Conservation (phyloP, 164 flowering plant genomes). For the Cinnamomum chago region DNA sequence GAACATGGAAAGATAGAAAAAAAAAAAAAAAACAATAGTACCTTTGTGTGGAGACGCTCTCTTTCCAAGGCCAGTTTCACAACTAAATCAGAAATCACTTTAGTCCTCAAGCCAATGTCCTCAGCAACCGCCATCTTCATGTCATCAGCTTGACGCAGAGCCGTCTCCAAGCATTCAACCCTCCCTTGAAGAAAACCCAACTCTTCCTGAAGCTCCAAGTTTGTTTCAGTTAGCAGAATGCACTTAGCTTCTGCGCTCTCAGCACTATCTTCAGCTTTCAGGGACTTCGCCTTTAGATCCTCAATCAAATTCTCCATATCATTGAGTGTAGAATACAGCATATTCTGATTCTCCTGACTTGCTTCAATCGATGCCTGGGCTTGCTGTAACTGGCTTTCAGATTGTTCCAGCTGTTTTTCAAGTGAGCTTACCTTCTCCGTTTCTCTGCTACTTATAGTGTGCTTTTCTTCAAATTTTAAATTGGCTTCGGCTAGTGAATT, state of each 20-base stretch:
- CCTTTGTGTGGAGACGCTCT: constrained; percentile 89
- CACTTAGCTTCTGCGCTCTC: constrained; percentile 50
- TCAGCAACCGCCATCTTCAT: constrained; percentile 51
- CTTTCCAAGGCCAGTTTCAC: constrained; percentile 74
- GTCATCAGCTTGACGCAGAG: constrained; percentile 58
- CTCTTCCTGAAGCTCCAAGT: constrained; percentile 49
- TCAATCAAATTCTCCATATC: constrained; percentile 44
- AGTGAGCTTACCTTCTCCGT: constrained; percentile 43
- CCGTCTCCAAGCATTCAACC: constrained; percentile 53
- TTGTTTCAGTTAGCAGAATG: constrained; percentile 36
- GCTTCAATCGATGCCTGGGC: constrained; percentile 30
- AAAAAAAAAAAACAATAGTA: constrained; percentile 5
- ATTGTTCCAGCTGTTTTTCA: constrained; percentile 40
- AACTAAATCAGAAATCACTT: constrained; percentile 62
- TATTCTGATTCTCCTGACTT: constrained; percentile 29
- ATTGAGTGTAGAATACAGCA: constrained; percentile 23
- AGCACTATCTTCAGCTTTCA: constrained; percentile 42
- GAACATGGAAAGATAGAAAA: neutral
- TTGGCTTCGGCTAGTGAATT: constrained; percentile 39
- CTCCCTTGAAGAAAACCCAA: constrained; percentile 42
- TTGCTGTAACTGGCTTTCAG: constrained; percentile 30
- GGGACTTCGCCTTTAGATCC: constrained; percentile 36
- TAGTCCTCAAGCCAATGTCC: constrained; percentile 49
- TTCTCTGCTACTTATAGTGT: constrained; percentile 40
- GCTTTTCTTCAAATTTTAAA: constrained; percentile 46